Evolutionary conservation across 2,329 filamentous ascomycete genomes (phyloP), one percentile per base, ranked within the genome.

Genomic region (Trichoderma harzianum): DNA sequence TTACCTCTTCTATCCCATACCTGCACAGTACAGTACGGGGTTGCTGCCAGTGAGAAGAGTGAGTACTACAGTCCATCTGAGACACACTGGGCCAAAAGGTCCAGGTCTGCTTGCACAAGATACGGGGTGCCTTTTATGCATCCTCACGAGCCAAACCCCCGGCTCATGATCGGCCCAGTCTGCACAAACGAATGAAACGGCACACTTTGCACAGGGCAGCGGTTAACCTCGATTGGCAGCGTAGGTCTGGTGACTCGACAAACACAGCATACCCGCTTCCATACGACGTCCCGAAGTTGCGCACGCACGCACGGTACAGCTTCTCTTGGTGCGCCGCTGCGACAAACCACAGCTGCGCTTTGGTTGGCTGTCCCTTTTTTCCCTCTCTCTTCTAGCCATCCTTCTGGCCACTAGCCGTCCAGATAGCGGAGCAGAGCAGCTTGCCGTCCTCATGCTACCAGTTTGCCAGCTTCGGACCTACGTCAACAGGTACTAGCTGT

Each of bases 181-280:
- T 74, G 73, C 73, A 75, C 76, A 77, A 76, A 75, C 78, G 76
- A 79, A 79, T 81, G 76, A 78, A 75, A 80, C 78, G 74, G 76
- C 76, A 74, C 76, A 66, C 14, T 63, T 69, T 61, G 66, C 58
- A 63, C 39, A 62, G 71, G 62, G 65, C 69, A 78, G 79, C 78
- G 78, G 77, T 78, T 79, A 78, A 74, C 75, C 76, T 72, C 65
- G 30, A 74, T 70, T 75, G 72, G 73, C 69, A 69, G 69, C 66
- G 28, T 57, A 72, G 74, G 75, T 75, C 75, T 74, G 73, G 74
- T 76, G 75, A 76, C 75, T 73, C 47, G 60, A 67, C 69, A 73
- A 66, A 72, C 67, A 74, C 67, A 72, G 62, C 63, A 71, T 72
- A 66, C 71, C 66, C 66, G 66, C 71, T 69, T 70, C 61, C 71